phyloP scores from a whole-genome alignment of 306 rosid genomes.

The Vigna nakashimae region DNA sequence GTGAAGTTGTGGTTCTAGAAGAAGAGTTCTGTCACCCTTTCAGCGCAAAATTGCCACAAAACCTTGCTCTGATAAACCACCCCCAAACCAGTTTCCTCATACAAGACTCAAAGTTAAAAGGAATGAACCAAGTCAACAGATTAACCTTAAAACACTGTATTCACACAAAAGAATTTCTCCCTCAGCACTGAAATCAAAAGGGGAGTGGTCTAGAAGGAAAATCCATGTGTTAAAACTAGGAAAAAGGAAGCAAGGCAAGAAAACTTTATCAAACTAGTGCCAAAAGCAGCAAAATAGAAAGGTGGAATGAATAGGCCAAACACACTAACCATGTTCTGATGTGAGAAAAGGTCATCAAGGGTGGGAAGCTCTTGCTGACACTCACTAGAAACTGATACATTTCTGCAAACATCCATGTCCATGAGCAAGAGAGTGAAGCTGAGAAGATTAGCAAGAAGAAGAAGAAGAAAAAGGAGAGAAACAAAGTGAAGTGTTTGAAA shows the following conservation, averaged over 20 bases:
- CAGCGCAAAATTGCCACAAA: no score
- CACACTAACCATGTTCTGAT: conserved; percentile 48
- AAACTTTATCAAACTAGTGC: neutral
- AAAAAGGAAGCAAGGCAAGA: conserved; percentile 2
- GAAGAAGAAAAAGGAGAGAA: neutral
- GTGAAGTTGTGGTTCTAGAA: no score
- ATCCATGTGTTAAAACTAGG: conserved; percentile 3
- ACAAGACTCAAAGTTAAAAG: neutral
- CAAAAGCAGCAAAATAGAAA: neutral
- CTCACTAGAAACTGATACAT: conserved; percentile 51
- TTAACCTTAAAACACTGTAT: no score
- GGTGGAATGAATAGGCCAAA: neutral
- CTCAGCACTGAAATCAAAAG: neutral
- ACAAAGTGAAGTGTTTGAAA: conserved; percentile 2
- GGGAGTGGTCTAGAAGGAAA: neutral
- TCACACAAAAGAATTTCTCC: neutral
- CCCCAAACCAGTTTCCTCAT: neutral
- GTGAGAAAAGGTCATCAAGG: conserved; percentile 49
- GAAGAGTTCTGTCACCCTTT: no score
- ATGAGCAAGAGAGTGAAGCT: conserved; percentile 16
- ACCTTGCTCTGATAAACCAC: neutral
- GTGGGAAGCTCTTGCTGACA: conserved; percentile 40
- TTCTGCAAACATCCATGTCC: conserved; percentile 46
- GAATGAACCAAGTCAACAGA: neutral
- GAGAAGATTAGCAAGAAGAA: neutral